Base-by-base conservation (phyloP, 805 yeast genomes). In the Yarrowia sp. region DNA sequence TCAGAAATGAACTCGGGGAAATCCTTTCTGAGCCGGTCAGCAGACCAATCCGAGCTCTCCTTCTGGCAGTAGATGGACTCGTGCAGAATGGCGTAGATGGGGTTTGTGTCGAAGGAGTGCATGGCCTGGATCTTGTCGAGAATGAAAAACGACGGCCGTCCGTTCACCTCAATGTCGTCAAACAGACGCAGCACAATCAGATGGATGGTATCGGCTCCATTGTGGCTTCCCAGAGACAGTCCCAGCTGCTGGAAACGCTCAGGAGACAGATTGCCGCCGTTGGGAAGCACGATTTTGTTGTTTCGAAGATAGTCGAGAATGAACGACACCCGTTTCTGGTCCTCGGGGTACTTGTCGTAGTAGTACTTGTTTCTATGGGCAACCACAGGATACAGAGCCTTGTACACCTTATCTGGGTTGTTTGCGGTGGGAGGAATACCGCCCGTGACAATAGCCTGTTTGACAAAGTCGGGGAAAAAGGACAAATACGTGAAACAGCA, bases 211-310 rank as follows among this genome's bases (percentile, higher is more conserved):
- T 83, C 85, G 1, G 87, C 79, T 0, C 86, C 88, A 0, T 86
- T 86, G 49, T 77, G 75, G 1, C 76, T 82, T 8, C 89, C 89
- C 72, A 86, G 85, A 9, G 74, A 73, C 40, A 84, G 69, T 0
- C 89, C 89, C 32, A 85, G 73, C 69, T 80, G 83, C 75, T 84
- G 87, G 72, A 86, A 85, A 65, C 89, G 76, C 70, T 83, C 84
- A 2, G 82, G 84, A 0, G 85, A 74, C 15, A 86, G 76, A 0
- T 8, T 69, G 1, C 89, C 88, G 1, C 87, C 86, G 71, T 81
- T 82, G 15, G 89, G 89, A 36, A 86, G 76, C 0, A 48, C 49
- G 1, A 81, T 81, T 9, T 73, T 68, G 69, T 65, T 50, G 36
- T 41, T 41, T 7, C 42, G 35, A 8, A 65, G 59, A 4, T 52